phyloP scores from a whole-genome alignment of 2,329 filamentous ascomycete species.

The Ophidiomyces ophidiicola region DNA sequence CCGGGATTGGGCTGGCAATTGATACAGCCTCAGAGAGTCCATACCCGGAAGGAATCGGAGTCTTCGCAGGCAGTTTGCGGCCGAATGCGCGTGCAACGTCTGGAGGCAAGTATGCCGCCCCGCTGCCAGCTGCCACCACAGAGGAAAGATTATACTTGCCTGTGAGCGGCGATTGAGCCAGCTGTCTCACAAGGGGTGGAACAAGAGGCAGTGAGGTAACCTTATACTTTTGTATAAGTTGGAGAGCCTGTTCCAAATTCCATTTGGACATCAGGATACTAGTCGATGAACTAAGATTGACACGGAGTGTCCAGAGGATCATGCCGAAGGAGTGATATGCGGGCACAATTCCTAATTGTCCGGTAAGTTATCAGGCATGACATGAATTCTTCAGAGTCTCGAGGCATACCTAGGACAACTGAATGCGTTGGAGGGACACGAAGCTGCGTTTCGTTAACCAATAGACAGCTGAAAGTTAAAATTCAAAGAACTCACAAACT shows the following conservation, averaged over 20 bases:
- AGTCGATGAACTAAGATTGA: constrained; percentile 8
- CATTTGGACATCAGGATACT: constrained; percentile 13
- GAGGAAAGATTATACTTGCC: constrained; percentile 13
- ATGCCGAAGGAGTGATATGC: constrained; percentile 12
- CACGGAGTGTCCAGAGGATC: constrained; percentile 11
- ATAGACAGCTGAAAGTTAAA: background rate
- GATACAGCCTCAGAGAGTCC: constrained; percentile 13
- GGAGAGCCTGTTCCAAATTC: constrained; percentile 11
- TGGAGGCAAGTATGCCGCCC: constrained; percentile 12
- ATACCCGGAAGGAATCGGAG: constrained; percentile 10
- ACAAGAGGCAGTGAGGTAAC: constrained; percentile 13
- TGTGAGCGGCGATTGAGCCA: constrained; percentile 11
- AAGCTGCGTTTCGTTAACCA: constrained; percentile 7
- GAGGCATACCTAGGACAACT: constrained; percentile 8
- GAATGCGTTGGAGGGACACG: background rate
- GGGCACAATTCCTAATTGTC: constrained; percentile 7
- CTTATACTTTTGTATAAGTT: constrained; percentile 12
- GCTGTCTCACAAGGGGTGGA: constrained; percentile 12
- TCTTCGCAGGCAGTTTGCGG: constrained; percentile 9
- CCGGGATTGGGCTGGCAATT: constrained; percentile 9
- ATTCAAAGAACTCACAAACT: constrained; percentile 8
- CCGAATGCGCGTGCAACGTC: constrained; percentile 11
- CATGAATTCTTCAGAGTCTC: background rate
- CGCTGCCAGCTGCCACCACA: constrained; percentile 8
- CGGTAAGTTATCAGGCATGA: background rate